phyloP scores from a whole-genome alignment of 306 rosid genomes.

The Macrotyloma uniflorum region DNA sequence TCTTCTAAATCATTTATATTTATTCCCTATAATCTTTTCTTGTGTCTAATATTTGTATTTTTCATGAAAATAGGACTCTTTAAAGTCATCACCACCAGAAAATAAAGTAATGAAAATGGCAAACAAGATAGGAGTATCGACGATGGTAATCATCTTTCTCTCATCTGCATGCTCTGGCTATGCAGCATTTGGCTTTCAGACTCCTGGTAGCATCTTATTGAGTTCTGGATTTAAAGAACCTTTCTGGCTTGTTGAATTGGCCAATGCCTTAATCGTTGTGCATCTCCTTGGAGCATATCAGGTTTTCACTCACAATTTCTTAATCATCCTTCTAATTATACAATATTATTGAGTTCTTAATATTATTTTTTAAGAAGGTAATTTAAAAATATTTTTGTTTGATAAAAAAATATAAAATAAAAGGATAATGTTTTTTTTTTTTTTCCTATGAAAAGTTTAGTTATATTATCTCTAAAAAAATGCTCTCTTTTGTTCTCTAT shows the following conservation, averaged over 20 bases:
- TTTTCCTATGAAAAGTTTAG: too few relatives aligned
- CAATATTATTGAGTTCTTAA: too few relatives aligned
- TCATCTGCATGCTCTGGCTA: slow-evolving; percentile 51
- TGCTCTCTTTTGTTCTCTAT: too few relatives aligned
- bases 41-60: too few relatives aligned
- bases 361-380: background rate
- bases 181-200: slow-evolving; percentile 60
- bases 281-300: background rate
- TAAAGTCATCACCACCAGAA: slow-evolving; percentile 64
- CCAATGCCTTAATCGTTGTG: background rate
- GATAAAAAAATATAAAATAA: too few relatives aligned
- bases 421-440: too few relatives aligned
- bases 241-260: background rate
- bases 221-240: background rate
- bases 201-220: background rate
- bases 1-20: too few relatives aligned
- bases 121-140: slow-evolving; percentile 42
- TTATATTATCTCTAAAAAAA: too few relatives aligned
- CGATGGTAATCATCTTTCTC: slow-evolving; percentile 56
- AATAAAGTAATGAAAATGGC: slow-evolving; percentile 72
- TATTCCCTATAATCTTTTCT: too few relatives aligned
- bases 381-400: too few relatives aligned
- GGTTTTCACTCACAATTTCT: background rate
- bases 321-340: background rate
- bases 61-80: slow-evolving; percentile 55